Evolutionary conservation across 257 asterid genomes (phyloP).

Genomic region (Fraxinus pennsylvanica): DNA sequence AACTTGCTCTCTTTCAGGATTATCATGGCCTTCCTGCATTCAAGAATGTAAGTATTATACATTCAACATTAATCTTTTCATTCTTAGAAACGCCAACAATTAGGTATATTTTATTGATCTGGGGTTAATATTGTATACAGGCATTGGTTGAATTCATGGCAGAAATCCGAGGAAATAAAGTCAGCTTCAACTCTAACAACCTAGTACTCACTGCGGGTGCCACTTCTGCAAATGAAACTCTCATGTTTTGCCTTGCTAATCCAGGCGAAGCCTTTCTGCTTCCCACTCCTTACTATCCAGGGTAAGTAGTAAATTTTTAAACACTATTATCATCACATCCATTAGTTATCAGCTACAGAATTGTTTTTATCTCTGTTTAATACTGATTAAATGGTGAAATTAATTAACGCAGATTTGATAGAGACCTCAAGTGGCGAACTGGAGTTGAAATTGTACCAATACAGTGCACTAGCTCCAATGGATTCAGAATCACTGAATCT

Average conservation of each 20-base stretch:
- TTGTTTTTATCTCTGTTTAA: neutral
- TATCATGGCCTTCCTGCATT: conserved; percentile 65
- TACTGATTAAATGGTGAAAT: neutral
- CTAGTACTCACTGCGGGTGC: conserved; percentile 77
- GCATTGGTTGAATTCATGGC: conserved; percentile 65
- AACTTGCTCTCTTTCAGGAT: conserved; percentile 67
- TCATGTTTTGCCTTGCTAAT: conserved; percentile 69
- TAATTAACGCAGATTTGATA: conserved; percentile 46
- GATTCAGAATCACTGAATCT: conserved; percentile 49
- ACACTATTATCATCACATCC: too few relatives aligned
- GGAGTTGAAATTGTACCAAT: conserved; percentile 63
- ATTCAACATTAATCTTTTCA: neutral
- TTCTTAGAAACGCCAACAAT: neutral
- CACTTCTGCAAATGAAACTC: conserved; percentile 72
- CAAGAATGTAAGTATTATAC: conserved; percentile 46
- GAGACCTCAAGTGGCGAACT: conserved; percentile 72
- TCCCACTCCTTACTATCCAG: conserved; percentile 83
- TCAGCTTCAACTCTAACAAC: conserved; percentile 48
- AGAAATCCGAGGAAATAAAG: conserved; percentile 70
- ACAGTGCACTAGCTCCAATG: conserved; percentile 51
- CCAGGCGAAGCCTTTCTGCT: conserved; percentile 73
- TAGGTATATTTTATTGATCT: neutral
- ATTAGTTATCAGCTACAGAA: neutral
- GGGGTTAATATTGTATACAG: conserved; percentile 29
- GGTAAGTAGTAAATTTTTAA: conserved; percentile 35